phyloP scores from a whole-genome alignment of 176 grass and related monocot genomes.

The Raddia guianensis region DNA sequence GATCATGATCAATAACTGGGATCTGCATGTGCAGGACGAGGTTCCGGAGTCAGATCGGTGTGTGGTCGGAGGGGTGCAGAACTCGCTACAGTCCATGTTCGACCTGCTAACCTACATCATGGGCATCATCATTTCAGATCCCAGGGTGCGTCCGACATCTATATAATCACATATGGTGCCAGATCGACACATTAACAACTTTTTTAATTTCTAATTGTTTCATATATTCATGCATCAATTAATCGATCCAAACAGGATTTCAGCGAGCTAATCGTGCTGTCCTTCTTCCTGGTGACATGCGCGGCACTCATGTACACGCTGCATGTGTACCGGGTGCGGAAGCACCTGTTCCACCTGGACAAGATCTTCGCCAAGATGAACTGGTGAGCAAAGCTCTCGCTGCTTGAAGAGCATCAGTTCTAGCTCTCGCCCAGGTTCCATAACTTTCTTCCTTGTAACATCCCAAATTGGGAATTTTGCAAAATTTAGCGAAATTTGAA shows the following conservation, averaged over 20 bases:
- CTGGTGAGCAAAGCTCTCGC: not conserved
- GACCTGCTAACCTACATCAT: constrained; percentile 90
- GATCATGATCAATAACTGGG: too few relatives aligned
- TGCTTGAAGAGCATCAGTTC: too few relatives aligned
- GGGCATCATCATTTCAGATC: constrained; percentile 92
- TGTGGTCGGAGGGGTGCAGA: constrained; percentile 85
- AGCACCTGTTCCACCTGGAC: constrained; percentile 92
- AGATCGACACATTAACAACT: not conserved
- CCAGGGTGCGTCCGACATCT: constrained; percentile 43
- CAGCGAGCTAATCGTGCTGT: constrained; percentile 65
- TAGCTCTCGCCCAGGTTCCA: too few relatives aligned
- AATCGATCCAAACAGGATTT: constrained; percentile 58
- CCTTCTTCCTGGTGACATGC: constrained; percentile 83
- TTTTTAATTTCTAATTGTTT: not conserved
- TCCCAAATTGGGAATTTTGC: too few relatives aligned
- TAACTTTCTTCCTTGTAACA: too few relatives aligned
- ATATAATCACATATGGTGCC: not conserved
- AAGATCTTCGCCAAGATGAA: constrained; percentile 61
- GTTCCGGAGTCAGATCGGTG: constrained; percentile 64
- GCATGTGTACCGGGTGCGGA: constrained; percentile 68
- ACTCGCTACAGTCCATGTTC: constrained; percentile 85
- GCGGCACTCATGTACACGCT: constrained; percentile 69
- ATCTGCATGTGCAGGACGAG: too few relatives aligned
- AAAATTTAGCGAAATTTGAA: too few relatives aligned
- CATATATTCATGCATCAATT: too few relatives aligned